These are phyloP conservation scores for Sugiyamaella novakii DNA, from an alignment of 1,139 yeast genomes.

Conservation along the genomic window DNA sequence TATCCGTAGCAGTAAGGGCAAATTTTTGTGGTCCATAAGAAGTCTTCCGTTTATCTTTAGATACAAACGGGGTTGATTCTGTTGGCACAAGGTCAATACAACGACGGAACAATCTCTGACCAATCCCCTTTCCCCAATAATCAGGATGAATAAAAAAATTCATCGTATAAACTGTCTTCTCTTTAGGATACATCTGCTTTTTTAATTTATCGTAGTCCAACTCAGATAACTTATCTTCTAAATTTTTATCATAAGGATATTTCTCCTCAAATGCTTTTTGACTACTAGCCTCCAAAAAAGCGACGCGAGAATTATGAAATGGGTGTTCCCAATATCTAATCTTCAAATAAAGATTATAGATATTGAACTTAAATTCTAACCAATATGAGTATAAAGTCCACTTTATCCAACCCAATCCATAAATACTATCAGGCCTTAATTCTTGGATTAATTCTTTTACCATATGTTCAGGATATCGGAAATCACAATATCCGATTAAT, in stretches of 20 bases:
- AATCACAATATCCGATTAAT: constrained; percentile 16
- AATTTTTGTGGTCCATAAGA: constrained; percentile 22
- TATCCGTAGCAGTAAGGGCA: constrained; percentile 13
- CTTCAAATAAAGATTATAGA: background rate
- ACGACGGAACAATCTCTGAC: constrained; percentile 3
- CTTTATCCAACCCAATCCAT: constrained; percentile 16
- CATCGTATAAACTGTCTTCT: constrained; percentile 6
- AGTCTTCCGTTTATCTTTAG: constrained; percentile 9
- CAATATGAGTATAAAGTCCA: constrained; percentile 11
- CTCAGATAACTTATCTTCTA: constrained; percentile 10
- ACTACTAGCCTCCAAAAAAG: background rate
- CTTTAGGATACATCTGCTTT: constrained; percentile 7
- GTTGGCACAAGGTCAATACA: constrained; percentile 14
- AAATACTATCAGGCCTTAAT: constrained; percentile 6
- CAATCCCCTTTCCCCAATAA: constrained; percentile 19
- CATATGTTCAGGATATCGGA: constrained; percentile 10
- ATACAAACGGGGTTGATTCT: constrained; percentile 17
- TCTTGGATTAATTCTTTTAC: background rate
- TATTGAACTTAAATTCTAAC: background rate
- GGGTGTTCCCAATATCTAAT: constrained; percentile 15
- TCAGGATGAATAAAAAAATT: constrained; percentile 18
- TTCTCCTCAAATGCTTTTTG: background rate
- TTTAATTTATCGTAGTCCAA: constrained; percentile 11
- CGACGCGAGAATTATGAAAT: background rate
- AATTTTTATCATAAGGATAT: constrained; percentile 5